Evolutionary conservation across 768 basidiomycete species (phyloP).

Genomic region (Amyloporia xantha): DNA sequence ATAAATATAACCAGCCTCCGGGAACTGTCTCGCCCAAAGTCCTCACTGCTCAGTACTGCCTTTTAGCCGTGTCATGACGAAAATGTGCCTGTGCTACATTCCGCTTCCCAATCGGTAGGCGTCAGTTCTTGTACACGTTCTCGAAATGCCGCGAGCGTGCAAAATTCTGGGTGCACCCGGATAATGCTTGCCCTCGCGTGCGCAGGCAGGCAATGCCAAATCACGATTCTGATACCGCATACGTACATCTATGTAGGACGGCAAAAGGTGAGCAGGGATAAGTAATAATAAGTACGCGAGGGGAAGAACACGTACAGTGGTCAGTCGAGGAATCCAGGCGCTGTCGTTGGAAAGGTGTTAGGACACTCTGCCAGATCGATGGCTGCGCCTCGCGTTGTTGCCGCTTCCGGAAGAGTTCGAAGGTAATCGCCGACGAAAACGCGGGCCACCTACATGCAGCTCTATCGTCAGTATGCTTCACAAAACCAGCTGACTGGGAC

Average conservation of each 20-base stretch:
- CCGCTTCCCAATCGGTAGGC: slow-evolving; percentile 57
- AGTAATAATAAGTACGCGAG: background rate
- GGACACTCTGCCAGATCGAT: slow-evolving; percentile 30
- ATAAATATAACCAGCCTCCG: too few relatives aligned
- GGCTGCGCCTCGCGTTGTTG: slow-evolving; percentile 9
- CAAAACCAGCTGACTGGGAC: slow-evolving; percentile 12
- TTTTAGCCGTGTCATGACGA: too few relatives aligned
- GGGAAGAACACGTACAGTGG: slow-evolving; percentile 33
- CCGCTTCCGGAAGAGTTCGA: slow-evolving; percentile 53
- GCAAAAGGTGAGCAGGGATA: background rate
- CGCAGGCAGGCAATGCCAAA: slow-evolving; percentile 57
- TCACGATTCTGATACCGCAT: slow-evolving; percentile 71
- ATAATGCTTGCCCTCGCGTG: slow-evolving; percentile 59
- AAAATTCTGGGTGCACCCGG: slow-evolving; percentile 68
- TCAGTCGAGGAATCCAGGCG: slow-evolving; percentile 25
- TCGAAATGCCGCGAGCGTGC: slow-evolving; percentile 58
- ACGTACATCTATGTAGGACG: slow-evolving; percentile 37
- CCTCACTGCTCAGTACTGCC: too few relatives aligned
- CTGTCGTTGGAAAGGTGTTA: slow-evolving; percentile 31
- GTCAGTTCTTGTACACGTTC: slow-evolving; percentile 58
- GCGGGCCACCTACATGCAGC: slow-evolving; percentile 55
- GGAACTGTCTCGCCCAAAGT: too few relatives aligned
- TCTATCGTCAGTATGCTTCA: background rate
- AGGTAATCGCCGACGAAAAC: slow-evolving; percentile 67
- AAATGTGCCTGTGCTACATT: slow-evolving; percentile 47